Evolutionary conservation across 192 early-diverging fungal species (phyloP).

Genomic region (Phlyctochytrium planicorne): DNA sequence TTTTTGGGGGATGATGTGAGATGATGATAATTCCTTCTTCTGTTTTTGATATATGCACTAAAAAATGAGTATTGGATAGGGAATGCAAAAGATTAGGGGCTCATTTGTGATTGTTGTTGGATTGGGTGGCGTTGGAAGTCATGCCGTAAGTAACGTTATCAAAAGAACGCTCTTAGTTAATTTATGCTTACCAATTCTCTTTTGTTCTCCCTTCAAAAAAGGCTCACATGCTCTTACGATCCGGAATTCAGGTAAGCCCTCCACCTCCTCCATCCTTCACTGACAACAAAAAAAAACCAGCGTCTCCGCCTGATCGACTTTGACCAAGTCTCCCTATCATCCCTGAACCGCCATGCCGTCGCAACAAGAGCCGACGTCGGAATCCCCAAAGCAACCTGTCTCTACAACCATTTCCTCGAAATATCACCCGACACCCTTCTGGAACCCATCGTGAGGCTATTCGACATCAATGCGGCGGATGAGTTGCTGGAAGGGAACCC

Average conservation of each 20-base stretch:
- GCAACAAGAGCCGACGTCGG: conserved; percentile 89
- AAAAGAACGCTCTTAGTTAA: not conserved
- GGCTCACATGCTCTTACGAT: conserved; percentile 86
- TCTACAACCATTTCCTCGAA: conserved; percentile 69
- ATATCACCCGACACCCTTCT: conserved; percentile 79
- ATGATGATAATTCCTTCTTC: not conserved
- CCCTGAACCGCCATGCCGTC: conserved; percentile 93
- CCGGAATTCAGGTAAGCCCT: conserved; percentile 66
- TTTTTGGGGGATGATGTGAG: conserved; percentile 79
- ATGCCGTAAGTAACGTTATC: conserved; percentile 47
- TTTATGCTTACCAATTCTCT: not conserved
- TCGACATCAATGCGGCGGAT: conserved; percentile 65
- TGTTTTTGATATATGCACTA: not conserved
- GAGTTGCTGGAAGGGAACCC: conserved; percentile 68
- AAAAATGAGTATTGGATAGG: no score
- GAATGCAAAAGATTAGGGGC: conserved; percentile 65
- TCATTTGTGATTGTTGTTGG: conserved; percentile 95
- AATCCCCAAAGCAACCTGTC: conserved; percentile 76
- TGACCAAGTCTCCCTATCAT: conserved; percentile 93
- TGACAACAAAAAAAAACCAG: no score
- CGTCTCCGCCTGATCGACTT: conserved; percentile 91
- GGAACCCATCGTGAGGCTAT: conserved; percentile 76
- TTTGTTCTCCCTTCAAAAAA: conserved; percentile 51
- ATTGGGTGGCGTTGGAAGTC: conserved; percentile 83
- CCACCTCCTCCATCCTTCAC: no score